Evolutionary conservation across 176 grass and related monocot species (phyloP), one percentile per base, ranked within the genome.

Genomic region (Poa pratensis): DNA sequence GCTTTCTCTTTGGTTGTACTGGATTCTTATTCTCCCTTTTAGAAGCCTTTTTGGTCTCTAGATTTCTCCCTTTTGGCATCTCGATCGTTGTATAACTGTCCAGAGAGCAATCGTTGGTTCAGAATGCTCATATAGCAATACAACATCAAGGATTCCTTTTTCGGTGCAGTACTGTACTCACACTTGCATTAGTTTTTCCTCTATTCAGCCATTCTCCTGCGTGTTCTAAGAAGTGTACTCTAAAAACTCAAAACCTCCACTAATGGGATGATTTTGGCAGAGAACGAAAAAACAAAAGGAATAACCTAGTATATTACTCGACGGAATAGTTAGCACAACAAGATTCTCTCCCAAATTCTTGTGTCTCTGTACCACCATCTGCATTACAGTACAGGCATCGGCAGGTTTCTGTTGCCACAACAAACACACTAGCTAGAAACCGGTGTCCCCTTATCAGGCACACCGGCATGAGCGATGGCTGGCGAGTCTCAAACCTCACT

Each of bases 1-100:
- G 40, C 77, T 81, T 69, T 73, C 84, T 79, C 28, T 66, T 26
- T 66, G 89, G 89, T 13, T 16, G 52, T 81, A 80, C 20, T 75
- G 69, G 89, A 87, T 91, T 91, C 76, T 84, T 58, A 53, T 74
- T 46, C 43, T 3, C 10, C 43, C 7, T 8, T 9, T 42, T 9
- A 23, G 84, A 55, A 54, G 2, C 42, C 0, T 20, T 57, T 55
- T 67, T 68, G n/a, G 61, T 7, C 43, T 65, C 58, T 5, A 5
- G 62, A 23, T 69, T 55, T 58, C 28, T 76, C 12, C 23, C 23
- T 62, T 62, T 45, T 45, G 5, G 81, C 22, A 20, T 71, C 65
- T 37, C 6, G 26, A 22, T 63, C 42, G 54, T 20, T 78, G 13
- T 3, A 35, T 15, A 50, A 10, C 58, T 75, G 79, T 89, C 63